Conservation (phyloP, 148 eudicot species). For the Pharnaceum exiguum region DNA sequence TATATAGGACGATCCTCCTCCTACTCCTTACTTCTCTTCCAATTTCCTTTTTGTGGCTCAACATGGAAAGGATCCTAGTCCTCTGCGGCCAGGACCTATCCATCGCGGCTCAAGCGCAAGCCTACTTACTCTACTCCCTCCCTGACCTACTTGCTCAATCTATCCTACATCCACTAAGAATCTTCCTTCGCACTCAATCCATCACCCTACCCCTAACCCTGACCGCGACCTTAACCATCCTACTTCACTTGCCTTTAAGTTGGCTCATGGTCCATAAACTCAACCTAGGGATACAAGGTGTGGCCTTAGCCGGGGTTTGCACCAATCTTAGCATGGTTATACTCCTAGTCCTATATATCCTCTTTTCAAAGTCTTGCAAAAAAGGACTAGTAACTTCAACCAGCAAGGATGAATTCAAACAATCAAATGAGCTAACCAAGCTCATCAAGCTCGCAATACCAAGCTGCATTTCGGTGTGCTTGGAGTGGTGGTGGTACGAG, state of each 20-base stretch:
- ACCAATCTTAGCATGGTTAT: slow-evolving; percentile 32
- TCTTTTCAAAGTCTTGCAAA: slow-evolving; percentile 17
- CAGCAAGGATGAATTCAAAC: not conserved
- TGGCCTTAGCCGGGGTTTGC: slow-evolving; percentile 34
- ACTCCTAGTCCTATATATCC: slow-evolving; percentile 22
- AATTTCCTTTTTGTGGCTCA: slow-evolving; percentile 44
- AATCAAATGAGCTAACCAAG: slow-evolving; percentile 12
- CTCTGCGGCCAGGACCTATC: slow-evolving; percentile 36
- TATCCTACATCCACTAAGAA: slow-evolving; percentile 43
- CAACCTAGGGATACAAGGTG: slow-evolving; percentile 36
- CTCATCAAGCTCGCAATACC: slow-evolving; percentile 41
- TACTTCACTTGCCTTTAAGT: slow-evolving; percentile 44
- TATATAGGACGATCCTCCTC: slow-evolving; percentile 37
- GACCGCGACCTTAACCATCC: slow-evolving; percentile 32
- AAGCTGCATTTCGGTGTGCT: slow-evolving; percentile 74
- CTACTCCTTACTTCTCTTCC: slow-evolving; percentile 40
- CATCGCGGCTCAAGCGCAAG: slow-evolving; percentile 37
- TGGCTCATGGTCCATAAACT: slow-evolving; percentile 26
- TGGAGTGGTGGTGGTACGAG: slow-evolving; percentile 98
- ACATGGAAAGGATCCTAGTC: slow-evolving; percentile 36
- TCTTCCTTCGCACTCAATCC: slow-evolving; percentile 52
- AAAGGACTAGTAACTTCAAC: slow-evolving; percentile 19
- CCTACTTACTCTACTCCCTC: slow-evolving; percentile 34
- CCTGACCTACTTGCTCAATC: slow-evolving; percentile 51
- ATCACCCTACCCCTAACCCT: slow-evolving; percentile 46